Base-by-base conservation (phyloP, 2,329 filamentous ascomycete genomes). In the Amauroascus verrucosus region DNA sequence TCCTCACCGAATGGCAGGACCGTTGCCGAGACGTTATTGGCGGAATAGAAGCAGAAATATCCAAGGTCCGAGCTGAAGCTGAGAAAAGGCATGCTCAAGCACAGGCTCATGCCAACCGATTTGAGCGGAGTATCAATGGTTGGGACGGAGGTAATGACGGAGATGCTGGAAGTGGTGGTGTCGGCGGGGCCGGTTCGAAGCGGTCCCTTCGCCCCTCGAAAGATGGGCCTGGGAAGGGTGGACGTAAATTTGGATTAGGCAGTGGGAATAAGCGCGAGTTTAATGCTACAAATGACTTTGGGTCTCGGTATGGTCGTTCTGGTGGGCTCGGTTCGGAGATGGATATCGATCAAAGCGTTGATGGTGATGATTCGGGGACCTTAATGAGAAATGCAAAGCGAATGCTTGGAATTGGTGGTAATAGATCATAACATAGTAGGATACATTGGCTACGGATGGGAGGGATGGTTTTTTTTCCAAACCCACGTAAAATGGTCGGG, bases 41-140 rank as follows among this genome's bases (percentile, higher is more conserved):
- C 0, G 85, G 85, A 28, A 79, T 98, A 2, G 88, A 95, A 58
- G 72, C 74, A 1, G 85, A 95, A 66, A 86, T 95, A 53, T 75
- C 75, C 13, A 74, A 70, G 30, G 82, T 96, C 57, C 83, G 80
- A 59, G 67, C 69, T 1, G 72, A 75, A 1, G 84, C 85, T 1
- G 70, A 73, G 26, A 67, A 70, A 46, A 75, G 81, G 14, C 76
- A 78, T 38, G 72, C 67, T 9, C 76, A 78, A 46, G 74, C 77
- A 48, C 66, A 71, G 6, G 72, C 68, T 3, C 74, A 77, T 52
- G 71, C 77, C 0, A 67, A 69, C 6, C 70, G 75, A 40, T 65
- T 82, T 7, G 74, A 79, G 40, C 67, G 68, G 35, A 71, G 79
- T 0, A 62, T 83, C 5, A 69, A 75, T 22, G 74, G 62, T 53